Base-by-base conservation (phyloP, 2,329 filamentous ascomycete genomes). In the Colletotrichum coccodes region DNA sequence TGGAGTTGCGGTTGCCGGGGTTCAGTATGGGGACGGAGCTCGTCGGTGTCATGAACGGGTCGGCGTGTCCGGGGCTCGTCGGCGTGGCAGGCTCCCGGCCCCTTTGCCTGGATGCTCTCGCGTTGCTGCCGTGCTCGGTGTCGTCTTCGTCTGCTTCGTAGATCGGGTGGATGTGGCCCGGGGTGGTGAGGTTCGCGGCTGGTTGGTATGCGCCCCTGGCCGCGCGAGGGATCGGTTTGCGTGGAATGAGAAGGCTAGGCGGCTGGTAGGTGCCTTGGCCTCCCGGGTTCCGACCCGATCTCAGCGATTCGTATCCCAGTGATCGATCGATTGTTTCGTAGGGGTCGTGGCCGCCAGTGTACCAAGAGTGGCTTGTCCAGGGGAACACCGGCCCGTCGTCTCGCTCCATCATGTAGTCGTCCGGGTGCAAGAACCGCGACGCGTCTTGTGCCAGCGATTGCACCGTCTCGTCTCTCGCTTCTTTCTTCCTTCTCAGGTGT, bases 121-220 rank as follows among this genome's bases (percentile, higher is more conserved):
- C 71, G 36, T 74, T 73, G 46, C 75, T 74, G 40, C 71, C 71
- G 28, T 77, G 73, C 23, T 77, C 73, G 1, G 77, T 76, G 7
- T 83, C 85, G 36, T 89, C 86, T 71, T 89, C 87, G 44, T 88
- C 87, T 9, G 86, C 87, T 71, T 90, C 87, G 71, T 87, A 83
- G 68, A 90, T 90, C 1, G 87, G 87, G 70, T 89, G 86, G 70
- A 90, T 89, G 3, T 77, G 79, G 4, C 82, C 83, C 0, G 82
- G 75, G 1, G 60, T 64, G 1, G 56, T 58, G 9, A 71, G 50
- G 2, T 47, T 62, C 9, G 53, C 67, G 7, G 69, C 60, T 12
- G 67, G 69, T 70, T 71, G 71, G 53, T 73, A 74, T 9, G 65
- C 67, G 36, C 50, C 74, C 62, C 68, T 73, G 28, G 56, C 68